Conservation (phyloP, 2,329 filamentous ascomycete genomes). For the Phialophora verrucosa region DNA sequence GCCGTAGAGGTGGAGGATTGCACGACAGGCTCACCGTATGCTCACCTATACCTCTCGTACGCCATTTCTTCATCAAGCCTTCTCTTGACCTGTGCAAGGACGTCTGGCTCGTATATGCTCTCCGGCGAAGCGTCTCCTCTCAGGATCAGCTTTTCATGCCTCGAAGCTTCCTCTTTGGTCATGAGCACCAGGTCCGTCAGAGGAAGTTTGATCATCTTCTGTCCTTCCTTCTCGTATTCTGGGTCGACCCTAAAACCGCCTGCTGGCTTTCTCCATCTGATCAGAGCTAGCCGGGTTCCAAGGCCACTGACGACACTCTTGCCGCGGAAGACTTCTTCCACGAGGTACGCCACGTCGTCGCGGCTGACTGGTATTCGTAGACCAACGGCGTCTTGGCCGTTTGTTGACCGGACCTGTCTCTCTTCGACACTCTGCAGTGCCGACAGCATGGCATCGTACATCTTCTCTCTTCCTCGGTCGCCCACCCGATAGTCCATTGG, state of each 20-base stretch:
- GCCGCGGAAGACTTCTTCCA: slow-evolving; percentile 87
- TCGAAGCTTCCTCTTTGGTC: slow-evolving; percentile 83
- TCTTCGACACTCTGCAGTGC: slow-evolving; percentile 80
- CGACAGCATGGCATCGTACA: slow-evolving; percentile 84
- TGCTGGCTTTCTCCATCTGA: slow-evolving; percentile 75
- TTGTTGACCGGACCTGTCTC: slow-evolving; percentile 64
- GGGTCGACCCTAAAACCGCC: slow-evolving; percentile 66
- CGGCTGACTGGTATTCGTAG: slow-evolving; percentile 78
- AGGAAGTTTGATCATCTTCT: slow-evolving; percentile 74
- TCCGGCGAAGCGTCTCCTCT: slow-evolving; percentile 69
- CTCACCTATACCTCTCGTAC: slow-evolving; percentile 56
- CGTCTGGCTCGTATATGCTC: slow-evolving; percentile 74
- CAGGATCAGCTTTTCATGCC: slow-evolving; percentile 81
- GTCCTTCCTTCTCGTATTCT: slow-evolving; percentile 65
- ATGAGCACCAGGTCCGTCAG: slow-evolving; percentile 81
- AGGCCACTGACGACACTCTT: slow-evolving; percentile 83
- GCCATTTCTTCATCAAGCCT: slow-evolving; percentile 70
- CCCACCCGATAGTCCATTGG: slow-evolving; percentile 78
- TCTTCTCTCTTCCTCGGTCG: slow-evolving; percentile 82
- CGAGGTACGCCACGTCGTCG: slow-evolving; percentile 82
- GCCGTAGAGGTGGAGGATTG: background rate
- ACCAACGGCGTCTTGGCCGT: slow-evolving; percentile 64
- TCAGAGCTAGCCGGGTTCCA: slow-evolving; percentile 76
- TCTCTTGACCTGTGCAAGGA: slow-evolving; percentile 69
- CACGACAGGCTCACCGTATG: background rate